These are phyloP conservation scores for Pyricularia grisea DNA, from an alignment of 2,329 filamentous ascomycete species.

Conservation along the genomic window DNA sequence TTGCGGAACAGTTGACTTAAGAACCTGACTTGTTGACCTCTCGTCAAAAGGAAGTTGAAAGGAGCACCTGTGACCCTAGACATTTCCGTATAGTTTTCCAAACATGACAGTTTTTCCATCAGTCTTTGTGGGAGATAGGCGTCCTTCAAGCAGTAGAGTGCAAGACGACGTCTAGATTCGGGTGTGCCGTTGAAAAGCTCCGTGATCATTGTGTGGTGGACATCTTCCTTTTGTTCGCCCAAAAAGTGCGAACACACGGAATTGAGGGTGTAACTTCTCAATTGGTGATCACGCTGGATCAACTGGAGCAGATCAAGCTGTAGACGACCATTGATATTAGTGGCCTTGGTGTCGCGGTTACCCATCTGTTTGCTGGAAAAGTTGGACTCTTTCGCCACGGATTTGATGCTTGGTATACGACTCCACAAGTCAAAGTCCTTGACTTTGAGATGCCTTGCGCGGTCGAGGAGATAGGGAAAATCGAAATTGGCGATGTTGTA, in stretches of 20 bases:
- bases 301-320: conserved; percentile 93
- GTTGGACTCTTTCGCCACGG: conserved; percentile 67
- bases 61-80: conserved; percentile 97
- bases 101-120: conserved; percentile 94
- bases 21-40: conserved; percentile 96
- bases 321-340: conserved; percentile 87
- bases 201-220: conserved; percentile 98
- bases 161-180: conserved; percentile 81
- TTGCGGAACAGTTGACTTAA: conserved; percentile 96
- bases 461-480: conserved; percentile 88
- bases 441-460: conserved; percentile 77
- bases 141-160: conserved; percentile 95
- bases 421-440: conserved; percentile 79
- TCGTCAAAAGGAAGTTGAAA: conserved; percentile 85
- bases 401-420: conserved; percentile 61
- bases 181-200: conserved; percentile 94
- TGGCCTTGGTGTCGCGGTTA: conserved; percentile 85
- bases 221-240: conserved; percentile 96
- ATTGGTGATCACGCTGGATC: conserved; percentile 86
- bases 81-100: conserved; percentile 99
- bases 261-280: conserved; percentile 95
- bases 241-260: conserved; percentile 92
- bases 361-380: conserved; percentile 99
- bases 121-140: conserved; percentile 88
- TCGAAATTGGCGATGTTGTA: conserved; percentile 99